Evolutionary conservation across 2,329 filamentous ascomycete species (phyloP), one percentile per base, ranked within the genome.

Genomic region (Coniochaeta ligniaria): DNA sequence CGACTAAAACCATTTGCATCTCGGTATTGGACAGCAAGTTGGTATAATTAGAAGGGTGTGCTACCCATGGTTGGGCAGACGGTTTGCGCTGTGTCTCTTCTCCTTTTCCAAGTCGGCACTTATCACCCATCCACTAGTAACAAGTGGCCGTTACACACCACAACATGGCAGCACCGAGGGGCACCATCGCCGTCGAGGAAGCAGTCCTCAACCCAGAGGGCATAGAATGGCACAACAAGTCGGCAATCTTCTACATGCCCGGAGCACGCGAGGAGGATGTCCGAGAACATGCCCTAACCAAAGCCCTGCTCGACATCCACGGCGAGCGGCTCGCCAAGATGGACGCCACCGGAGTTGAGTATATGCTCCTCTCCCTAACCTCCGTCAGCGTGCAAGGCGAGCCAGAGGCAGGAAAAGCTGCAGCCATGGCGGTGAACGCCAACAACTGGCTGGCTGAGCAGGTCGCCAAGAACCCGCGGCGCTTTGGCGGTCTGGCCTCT

Each of bases 261-360:
- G 65, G 64, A 14, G 47, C 56, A 2, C 55, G 38, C 28, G 57
- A 61, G 16, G 58, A 65, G n/a, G 58, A 63, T 16, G 24, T 59
- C 26, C 50, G 52, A 26, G 63, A 65, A 22, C 67, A 68, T 57
- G 62, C 64, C 1, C 62, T 72, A 43, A 72, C 70, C 6, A 59
- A 67, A 7, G 62, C 62, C 1, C 66, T 74, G 12, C 65, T 68
- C 17, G 72, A 73, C 61, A 70, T 74, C 59, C 71, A 73, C 59
- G 36, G 56, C 6, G 52, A 66, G 16, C 69, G 71, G 6, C 67
- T 74, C 6, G 50, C 57, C 1, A 63, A 69, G 36, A 74, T 74
- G 72, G 72, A 74, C 60, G 68, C 67, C 28, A 67, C 72, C 41
- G 72, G 72, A 11, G 72, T 74, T 45, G 72, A 74, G 60, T 74